Evolutionary conservation across 2,329 filamentous ascomycete species (phyloP).

Genomic region (Zopfia rhizophila): DNA sequence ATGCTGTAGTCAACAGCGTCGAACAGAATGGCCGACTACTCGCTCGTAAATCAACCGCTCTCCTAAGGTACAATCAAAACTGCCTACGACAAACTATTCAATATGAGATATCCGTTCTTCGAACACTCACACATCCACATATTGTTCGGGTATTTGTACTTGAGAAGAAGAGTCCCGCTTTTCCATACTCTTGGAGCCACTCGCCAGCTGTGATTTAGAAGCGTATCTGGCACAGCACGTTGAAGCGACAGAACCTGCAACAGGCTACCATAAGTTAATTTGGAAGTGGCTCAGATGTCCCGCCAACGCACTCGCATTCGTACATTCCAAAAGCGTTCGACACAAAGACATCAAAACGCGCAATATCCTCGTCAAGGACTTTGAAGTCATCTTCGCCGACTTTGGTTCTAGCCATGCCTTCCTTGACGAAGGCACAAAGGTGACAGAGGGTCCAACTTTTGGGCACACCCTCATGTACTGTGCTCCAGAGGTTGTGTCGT

Average conservation of each 20-base stretch:
- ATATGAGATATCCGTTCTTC: conserved; percentile 25
- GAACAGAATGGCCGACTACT: conserved; percentile 14
- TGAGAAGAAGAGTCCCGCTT: conserved; percentile 28
- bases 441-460: conserved; percentile 25
- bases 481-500: conserved; percentile 26
- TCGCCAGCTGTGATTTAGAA: conserved; percentile 27
- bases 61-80: conserved; percentile 22
- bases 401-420: conserved; percentile 30
- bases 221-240: conserved; percentile 16
- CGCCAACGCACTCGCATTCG: conserved; percentile 24
- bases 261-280: conserved; percentile 1
- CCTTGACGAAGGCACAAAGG: conserved; percentile 20
- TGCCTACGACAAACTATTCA: conserved; percentile 20
- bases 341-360: conserved; percentile 35
- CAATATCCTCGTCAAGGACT: conserved; percentile 29
- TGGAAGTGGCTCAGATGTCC: conserved; percentile 28
- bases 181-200: conserved; percentile 25
- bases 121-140: conserved; percentile 21
- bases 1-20: conserved; percentile 24
- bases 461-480: conserved; percentile 28
- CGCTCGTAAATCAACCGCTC: conserved; percentile 25
- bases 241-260: not conserved
- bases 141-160: conserved; percentile 25
- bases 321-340: conserved; percentile 25
- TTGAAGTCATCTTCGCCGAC: conserved; percentile 27